A percentile compares a stretch with the other conserved stretches of the same genome.
Evolutionary conservation across 2,329 filamentous ascomycete genomes (phyloP).

Genomic region (Apiospora saccharicola): DNA sequence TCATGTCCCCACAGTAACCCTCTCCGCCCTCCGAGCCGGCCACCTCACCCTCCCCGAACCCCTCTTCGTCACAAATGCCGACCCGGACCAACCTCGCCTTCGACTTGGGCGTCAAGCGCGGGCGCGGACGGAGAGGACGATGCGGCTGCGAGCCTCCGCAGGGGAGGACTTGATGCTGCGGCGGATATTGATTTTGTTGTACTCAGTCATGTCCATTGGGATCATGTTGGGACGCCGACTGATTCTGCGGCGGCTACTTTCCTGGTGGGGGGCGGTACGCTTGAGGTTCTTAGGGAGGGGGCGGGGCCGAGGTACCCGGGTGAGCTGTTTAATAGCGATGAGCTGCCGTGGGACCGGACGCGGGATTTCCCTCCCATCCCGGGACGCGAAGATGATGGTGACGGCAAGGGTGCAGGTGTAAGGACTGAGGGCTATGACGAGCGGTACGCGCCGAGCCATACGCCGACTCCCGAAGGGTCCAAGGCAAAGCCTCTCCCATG

Average conservation of each 20-base stretch:
- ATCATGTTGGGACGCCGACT: slow-evolving; percentile 62
- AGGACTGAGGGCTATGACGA: background rate
- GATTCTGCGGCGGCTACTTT: slow-evolving; percentile 59
- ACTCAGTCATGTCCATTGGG: slow-evolving; percentile 63
- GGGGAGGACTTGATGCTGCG: slow-evolving; percentile 27
- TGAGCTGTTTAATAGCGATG: slow-evolving; percentile 38
- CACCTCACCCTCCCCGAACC: slow-evolving; percentile 55
- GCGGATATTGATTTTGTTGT: slow-evolving; percentile 44
- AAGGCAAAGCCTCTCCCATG: background rate
- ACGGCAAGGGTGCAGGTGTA: background rate
- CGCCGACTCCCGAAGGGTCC: background rate
- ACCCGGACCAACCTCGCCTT: slow-evolving; percentile 54
- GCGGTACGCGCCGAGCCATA: background rate
- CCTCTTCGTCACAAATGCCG: slow-evolving; percentile 54
- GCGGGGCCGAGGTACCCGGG: slow-evolving; percentile 39
- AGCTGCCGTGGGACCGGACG: slow-evolving; percentile 38
- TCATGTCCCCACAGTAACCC: slow-evolving; percentile 34
- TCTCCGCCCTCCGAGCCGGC: slow-evolving; percentile 48
- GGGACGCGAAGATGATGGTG: slow-evolving; percentile 7
- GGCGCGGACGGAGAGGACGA: slow-evolving; percentile 45
- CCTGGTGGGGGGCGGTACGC: slow-evolving; percentile 56
- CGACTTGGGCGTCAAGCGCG: slow-evolving; percentile 60
- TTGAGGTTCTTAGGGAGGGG: slow-evolving; percentile 48
- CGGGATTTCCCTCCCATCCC: slow-evolving; percentile 51
- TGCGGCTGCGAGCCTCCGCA: slow-evolving; percentile 47